phyloP scores from a whole-genome alignment of 768 basidiomycete species.

The Arthromyces matolae region DNA sequence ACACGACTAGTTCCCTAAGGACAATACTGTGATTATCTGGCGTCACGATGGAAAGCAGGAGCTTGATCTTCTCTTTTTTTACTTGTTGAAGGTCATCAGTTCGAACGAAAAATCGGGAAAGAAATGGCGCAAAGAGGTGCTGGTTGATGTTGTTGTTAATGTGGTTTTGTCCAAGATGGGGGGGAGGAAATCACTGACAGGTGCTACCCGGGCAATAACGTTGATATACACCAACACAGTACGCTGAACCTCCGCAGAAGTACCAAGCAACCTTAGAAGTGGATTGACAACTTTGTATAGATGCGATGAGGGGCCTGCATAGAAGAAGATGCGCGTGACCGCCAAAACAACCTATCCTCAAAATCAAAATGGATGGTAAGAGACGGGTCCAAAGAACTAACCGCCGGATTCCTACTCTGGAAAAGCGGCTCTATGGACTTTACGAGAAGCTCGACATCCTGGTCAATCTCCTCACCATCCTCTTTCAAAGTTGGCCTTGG shows the following conservation, averaged over 20 bases:
- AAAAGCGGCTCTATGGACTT: constrained; percentile 72
- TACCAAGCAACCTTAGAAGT: constrained; percentile 66
- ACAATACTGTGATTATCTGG: constrained; percentile 66
- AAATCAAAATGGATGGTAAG: background rate
- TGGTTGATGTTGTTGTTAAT: too few relatives aligned
- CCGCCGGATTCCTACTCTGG: constrained; percentile 84
- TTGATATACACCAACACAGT: constrained; percentile 71
- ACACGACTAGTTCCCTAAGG: constrained; percentile 80
- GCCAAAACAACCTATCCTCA: constrained; percentile 73
- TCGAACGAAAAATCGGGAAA: constrained; percentile 66
- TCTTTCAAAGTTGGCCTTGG: constrained; percentile 47
- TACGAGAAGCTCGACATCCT: constrained; percentile 74
- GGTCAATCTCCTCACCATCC: constrained; percentile 59
- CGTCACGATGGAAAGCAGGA: constrained; percentile 65
- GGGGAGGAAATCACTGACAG: too few relatives aligned
- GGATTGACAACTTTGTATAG: constrained; percentile 61
- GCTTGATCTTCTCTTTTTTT: constrained; percentile 71
- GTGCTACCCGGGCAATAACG: constrained; percentile 56
- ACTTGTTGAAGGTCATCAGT: constrained; percentile 61
- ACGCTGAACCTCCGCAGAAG: constrained; percentile 69
- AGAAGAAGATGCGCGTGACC: constrained; percentile 69
- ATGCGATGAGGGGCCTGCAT: constrained; percentile 58
- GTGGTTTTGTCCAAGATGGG: too few relatives aligned
- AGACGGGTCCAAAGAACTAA: constrained; percentile 31
- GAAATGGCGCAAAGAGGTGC: constrained; percentile 62